Base-by-base conservation (phyloP, 2,329 filamentous ascomycete species). In the Colletotrichum orchidophilum region DNA sequence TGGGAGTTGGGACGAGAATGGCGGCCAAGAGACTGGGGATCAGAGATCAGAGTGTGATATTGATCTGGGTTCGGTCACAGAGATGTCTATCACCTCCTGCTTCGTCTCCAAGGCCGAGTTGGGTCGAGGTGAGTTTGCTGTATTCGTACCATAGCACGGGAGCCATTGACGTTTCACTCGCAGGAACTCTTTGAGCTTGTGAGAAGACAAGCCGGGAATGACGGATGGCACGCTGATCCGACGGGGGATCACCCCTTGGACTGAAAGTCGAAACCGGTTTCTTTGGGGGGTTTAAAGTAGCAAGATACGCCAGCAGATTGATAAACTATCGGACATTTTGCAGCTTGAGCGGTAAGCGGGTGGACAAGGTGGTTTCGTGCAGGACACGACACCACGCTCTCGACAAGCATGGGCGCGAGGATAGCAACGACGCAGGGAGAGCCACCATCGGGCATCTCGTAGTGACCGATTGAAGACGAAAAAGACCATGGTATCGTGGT, bases 361-460 rank as follows among this genome's bases (percentile, higher is more conserved):
- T 59, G 69, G 58, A 58, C 59, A 62, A 27, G n/a, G 68, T 62
- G 33, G 64, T 71, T 71, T 71, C 58, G 69, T 68, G 69, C 69
- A 71, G 68, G 64, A 68, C 69, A 63, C 58, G 27, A 53, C 64
- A 63, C 64, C 26, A 49, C 50, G 58, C 53, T 62, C 42, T 63
- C 21, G 52, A 71, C 58, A 59, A 68, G 69, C 58, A 71, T 68
- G 57, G 57, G 29, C 39, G 59, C 18, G 33, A 67, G 68, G 50
- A 55, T 8, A 46, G 27, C 21, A 62, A 62, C 59, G 35, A 59
- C 59, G 46, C 33, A 66, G 29, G 21, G n/a, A 46, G 31, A 31
- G 21, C 55, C 63, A 58, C 57, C 31, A 63, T 13, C 18, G 27
- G 50, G 63, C 63, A 71, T 26, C 18, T 46, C 5, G 39, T 18